These are phyloP conservation scores for Eremomyces bilateralis DNA, from an alignment of 495 filamentous ascomycete species.

Conservation along the genomic window DNA sequence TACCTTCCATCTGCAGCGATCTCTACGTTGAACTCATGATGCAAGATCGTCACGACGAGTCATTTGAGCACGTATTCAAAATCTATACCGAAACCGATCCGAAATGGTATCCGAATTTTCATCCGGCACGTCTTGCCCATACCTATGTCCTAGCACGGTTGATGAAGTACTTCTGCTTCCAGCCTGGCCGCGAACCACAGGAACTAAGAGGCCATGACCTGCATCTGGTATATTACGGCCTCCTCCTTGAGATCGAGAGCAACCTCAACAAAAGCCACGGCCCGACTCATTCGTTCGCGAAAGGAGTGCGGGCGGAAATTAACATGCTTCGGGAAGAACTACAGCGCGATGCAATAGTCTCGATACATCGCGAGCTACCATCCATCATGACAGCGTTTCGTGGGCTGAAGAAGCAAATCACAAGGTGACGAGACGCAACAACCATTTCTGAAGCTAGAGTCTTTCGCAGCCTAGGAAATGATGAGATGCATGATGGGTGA, in stretches of 20 bases:
- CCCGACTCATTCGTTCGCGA: conserved; percentile 12
- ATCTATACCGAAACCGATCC: conserved; percentile 15
- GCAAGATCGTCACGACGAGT: conserved; percentile 3
- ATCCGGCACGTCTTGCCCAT: conserved; percentile 20
- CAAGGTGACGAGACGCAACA: too few species aligned
- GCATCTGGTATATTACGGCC: conserved; percentile 10
- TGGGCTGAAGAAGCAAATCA: too few species aligned
- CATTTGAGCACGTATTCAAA: conserved; percentile 10
- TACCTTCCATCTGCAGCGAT: conserved; percentile 12
- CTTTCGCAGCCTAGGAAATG: too few species aligned
- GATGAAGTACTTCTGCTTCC: conserved; percentile 8
- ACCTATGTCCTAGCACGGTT: conserved; percentile 16
- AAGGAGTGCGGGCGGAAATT: conserved; percentile 11
- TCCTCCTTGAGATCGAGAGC: conserved; percentile 12
- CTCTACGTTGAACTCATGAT: conserved; percentile 12
- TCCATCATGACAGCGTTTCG: too few species aligned
- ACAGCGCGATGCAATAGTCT: too few species aligned
- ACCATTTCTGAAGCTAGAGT: too few species aligned
- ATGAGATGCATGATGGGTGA: too few species aligned
- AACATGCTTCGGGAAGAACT: too few species aligned
- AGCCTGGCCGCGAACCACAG: conserved; percentile 2
- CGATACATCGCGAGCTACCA: too few species aligned
- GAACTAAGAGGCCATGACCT: conserved; percentile 10
- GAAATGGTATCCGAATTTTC: conserved; percentile 13
- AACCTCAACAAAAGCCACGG: conserved; percentile 17